These are phyloP conservation scores for Nitzschia putrida DNA, from an alignment of 108 stramenopile species.

Conservation along the genomic window DNA sequence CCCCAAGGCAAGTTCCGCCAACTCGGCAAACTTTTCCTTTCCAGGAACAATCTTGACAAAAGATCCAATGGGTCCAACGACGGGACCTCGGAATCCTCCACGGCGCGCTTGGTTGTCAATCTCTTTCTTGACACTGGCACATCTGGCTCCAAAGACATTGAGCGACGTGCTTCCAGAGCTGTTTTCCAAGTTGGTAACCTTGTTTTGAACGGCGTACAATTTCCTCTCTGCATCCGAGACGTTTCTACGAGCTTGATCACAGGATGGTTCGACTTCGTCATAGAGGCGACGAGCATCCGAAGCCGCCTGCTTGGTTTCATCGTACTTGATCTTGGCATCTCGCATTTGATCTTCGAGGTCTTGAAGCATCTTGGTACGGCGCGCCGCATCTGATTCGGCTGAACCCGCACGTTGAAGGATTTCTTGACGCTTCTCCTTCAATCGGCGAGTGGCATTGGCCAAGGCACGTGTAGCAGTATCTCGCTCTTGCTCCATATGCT, in stretches of 20 bases:
- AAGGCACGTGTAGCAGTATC: constrained; percentile 33
- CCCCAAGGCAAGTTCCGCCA: constrained; percentile 74
- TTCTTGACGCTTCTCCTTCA: constrained; percentile 63
- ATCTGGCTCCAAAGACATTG: constrained; percentile 65
- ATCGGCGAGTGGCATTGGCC: constrained; percentile 40
- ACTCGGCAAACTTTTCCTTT: constrained; percentile 71
- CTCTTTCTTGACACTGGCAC: constrained; percentile 34
- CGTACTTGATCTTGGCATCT: constrained; percentile 47
- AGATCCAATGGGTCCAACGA: constrained; percentile 77
- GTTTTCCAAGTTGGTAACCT: constrained; percentile 46
- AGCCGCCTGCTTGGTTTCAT: constrained; percentile 42
- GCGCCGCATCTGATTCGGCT: constrained; percentile 63
- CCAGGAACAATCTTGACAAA: constrained; percentile 78
- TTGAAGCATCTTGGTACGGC: constrained; percentile 31
- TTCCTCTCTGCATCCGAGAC: constrained; percentile 33
- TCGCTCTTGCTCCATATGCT: constrained; percentile 45
- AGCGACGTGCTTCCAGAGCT: constrained; percentile 50
- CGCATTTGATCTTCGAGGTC: constrained; percentile 44
- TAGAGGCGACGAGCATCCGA: constrained; percentile 34
- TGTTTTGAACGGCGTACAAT: constrained; percentile 44
- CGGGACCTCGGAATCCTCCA: constrained; percentile 63
- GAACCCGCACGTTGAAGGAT: constrained; percentile 58
- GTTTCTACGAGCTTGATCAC: constrained; percentile 36
- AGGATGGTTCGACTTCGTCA: constrained; percentile 55
- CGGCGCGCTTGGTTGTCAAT: constrained; percentile 39